Evolutionary conservation across 1,284 basidiomycete genomes (phyloP), one percentile per base, ranked within the genome.

Genomic region (Rhodotorula sp.): DNA sequence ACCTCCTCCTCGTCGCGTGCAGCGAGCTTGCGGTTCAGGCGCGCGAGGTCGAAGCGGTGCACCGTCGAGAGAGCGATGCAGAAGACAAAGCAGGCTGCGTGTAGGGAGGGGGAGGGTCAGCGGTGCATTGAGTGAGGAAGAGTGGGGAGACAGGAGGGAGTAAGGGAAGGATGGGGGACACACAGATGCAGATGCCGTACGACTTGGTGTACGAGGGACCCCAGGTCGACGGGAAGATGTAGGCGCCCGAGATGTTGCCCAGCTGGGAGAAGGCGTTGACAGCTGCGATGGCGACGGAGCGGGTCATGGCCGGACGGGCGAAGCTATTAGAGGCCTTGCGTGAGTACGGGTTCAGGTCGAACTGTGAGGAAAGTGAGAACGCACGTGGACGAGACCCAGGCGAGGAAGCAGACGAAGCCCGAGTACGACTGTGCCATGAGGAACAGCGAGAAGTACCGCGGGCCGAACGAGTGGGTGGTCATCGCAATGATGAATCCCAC

Each of bases 371-470:
- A 8, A 34, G 32, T 6, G 32, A 34, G 22, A 0, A 54, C 53
- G 29, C 32, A 54, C 32, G 80, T 78, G 2, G 78, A 76, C 0
- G 78, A 77, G 59, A 82, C 81, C 83, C 82, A 83, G 12, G 72
- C 62, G 44, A 56, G 48, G 61, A 81, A 79, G 64, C 81, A 77
- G 59, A 81, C 82, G 39, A 80, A 79, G 12, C 81, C 78, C 2
- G 81, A 75, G 79, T 83, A 84, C 62, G 62, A 59, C 74, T 89
- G 88, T 7, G 90, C 88, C 87, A 90, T 89, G 60, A 91, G 81
- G 82, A 89, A 90, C 44, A 70, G 65, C 53, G 80, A 78, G 41
- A 81, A 67, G 73, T 82, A 83, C 48, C 82, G 79, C 22, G 81
- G 78, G 9, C 78, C 82, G 8, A 74, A 76, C 36, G 75, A 78